Evolutionary conservation across 2,329 filamentous ascomycete species (phyloP).

Genomic region (Colletotrichum sp.): DNA sequence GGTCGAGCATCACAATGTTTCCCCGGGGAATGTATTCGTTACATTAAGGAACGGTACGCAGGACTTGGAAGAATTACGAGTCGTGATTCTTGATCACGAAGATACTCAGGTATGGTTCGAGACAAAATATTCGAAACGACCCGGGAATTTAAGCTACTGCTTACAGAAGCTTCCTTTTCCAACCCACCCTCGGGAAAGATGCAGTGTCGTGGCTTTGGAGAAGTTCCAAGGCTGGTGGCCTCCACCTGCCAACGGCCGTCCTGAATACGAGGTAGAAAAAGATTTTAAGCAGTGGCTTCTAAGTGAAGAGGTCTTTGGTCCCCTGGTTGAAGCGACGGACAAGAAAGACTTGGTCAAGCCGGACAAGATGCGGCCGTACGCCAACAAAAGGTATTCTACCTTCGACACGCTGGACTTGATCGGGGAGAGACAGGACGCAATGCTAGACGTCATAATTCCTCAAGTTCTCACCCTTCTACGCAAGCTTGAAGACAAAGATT

Average conservation of each 20-base stretch:
- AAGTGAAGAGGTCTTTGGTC: neutral
- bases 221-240: neutral
- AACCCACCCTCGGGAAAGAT: neutral
- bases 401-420: neutral
- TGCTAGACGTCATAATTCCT: neutral
- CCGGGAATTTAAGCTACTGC: neutral
- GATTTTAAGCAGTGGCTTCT: neutral
- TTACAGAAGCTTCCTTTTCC: neutral
- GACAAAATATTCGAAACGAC: neutral
- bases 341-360: neutral
- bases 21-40: conserved; percentile 31
- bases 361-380: neutral
- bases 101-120: neutral
- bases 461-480: neutral
- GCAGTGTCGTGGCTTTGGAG: rapidly evolving
- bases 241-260: neutral
- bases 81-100: neutral
- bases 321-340: neutral
- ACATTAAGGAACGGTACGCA: neutral
- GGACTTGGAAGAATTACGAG: neutral
- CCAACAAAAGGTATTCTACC: neutral
- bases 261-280: neutral
- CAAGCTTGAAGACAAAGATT: neutral
- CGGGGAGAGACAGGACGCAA: neutral
- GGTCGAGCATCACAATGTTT: neutral